Percentiles rank a stretch among this genome's conserved stretches.
These are phyloP conservation scores for Syncephalastrum contaminatum DNA, from an alignment of 371 early-diverging fungal genomes.

Conservation along the genomic window DNA sequence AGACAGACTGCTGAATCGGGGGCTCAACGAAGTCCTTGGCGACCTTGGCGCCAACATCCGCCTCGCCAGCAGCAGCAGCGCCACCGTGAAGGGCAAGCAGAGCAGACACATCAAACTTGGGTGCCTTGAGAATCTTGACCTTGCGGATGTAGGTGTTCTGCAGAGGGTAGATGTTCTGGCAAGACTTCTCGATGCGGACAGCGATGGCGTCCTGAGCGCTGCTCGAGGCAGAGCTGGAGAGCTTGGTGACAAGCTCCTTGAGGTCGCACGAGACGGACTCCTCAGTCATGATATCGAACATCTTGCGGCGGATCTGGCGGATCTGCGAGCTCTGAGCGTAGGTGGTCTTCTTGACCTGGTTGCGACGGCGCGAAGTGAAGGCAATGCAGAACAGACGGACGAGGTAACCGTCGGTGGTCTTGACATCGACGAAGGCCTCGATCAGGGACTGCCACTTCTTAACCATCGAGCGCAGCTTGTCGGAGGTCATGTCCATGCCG, in stretches of 20 bases:
- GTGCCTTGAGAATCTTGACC: constrained; percentile 99
- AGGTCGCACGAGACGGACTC: constrained; percentile 92
- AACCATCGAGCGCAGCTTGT: constrained; percentile 99
- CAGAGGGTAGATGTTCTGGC: constrained; percentile 98
- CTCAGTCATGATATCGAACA: constrained; percentile 97
- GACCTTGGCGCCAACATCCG: constrained; percentile 76
- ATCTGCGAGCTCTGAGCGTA: constrained; percentile 98
- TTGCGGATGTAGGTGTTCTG: constrained; percentile 98
- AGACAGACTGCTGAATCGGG: constrained; percentile 73
- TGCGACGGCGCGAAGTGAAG: constrained; percentile 96
- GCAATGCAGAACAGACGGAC: constrained; percentile 98
- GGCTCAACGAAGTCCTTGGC: constrained; percentile 85
- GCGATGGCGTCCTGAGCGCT: constrained; percentile 80
- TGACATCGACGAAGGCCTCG: constrained; percentile 98
- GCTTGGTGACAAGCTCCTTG: constrained; percentile 97
- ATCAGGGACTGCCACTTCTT: constrained; percentile 99
- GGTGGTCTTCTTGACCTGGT: constrained; percentile 98
- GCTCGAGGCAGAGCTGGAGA: constrained; percentile 65
- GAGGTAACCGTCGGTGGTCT: constrained; percentile 99
- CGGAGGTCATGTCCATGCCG: constrained; percentile 99
- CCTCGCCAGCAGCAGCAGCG: constrained; percentile 70
- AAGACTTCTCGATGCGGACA: constrained; percentile 97
- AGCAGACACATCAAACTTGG: constrained; percentile 95
- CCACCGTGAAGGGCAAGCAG: constrained; percentile 96
- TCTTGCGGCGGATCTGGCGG: constrained; percentile 99